A percentile compares a stretch with the other conserved stretches of the same genome.
Evolutionary conservation across 169 alveolate species (phyloP).

Genomic region (Condylostoma magnum): DNA sequence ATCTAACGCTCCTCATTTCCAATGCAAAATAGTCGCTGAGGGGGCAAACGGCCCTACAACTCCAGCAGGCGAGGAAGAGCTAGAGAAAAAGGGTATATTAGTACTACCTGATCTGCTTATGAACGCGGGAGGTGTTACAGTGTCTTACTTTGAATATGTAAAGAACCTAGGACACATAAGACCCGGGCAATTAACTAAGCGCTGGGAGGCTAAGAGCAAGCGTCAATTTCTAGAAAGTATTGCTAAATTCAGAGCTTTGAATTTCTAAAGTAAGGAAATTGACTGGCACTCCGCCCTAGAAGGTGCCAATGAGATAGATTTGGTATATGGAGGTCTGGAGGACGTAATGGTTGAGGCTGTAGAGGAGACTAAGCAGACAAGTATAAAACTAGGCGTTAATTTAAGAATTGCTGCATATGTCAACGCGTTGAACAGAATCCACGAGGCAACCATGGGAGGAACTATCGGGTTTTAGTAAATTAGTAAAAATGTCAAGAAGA

Average conservation of each 20-base stretch:
- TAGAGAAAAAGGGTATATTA: constrained; percentile 16
- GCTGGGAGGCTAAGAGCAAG: constrained; percentile 25
- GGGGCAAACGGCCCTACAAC: constrained; percentile 69
- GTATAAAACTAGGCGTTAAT: too few species aligned
- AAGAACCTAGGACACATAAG: constrained; percentile 19
- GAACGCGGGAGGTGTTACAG: constrained; percentile 28
- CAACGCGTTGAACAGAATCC: background rate
- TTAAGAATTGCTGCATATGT: background rate
- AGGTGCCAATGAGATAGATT: background rate
- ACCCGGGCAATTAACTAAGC: constrained; percentile 24
- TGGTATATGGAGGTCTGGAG: background rate
- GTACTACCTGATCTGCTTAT: constrained; percentile 18
- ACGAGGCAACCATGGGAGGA: too few species aligned
- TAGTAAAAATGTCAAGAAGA: too few species aligned
- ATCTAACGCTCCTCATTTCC: constrained; percentile 41
- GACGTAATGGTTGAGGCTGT: too few species aligned
- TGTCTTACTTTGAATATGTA: constrained; percentile 25
- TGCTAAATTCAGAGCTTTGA: background rate
- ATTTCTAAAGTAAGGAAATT: too few species aligned
- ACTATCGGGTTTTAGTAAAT: too few species aligned
- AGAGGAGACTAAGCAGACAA: too few species aligned
- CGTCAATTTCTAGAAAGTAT: background rate
- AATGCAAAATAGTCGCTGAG: constrained; percentile 55
- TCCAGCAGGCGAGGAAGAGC: constrained; percentile 46
- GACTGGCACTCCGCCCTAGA: background rate